Percentiles rank a stretch among this genome's conserved stretches.
Evolutionary conservation across 2,329 filamentous ascomycete species (phyloP).

Genomic region (Emericellopsis atlantica): DNA sequence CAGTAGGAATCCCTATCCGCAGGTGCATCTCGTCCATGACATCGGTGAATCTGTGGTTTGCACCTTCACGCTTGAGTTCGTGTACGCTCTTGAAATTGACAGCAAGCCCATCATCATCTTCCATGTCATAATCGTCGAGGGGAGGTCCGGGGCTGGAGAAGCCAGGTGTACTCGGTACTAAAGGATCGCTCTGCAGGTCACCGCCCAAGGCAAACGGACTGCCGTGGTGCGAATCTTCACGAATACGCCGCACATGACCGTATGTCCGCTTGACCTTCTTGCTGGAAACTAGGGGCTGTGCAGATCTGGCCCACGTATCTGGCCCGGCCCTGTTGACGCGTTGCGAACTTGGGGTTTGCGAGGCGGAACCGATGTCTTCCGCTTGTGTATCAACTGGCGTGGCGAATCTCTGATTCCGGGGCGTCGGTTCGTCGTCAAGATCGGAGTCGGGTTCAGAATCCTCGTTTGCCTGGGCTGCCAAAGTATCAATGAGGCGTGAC

Average conservation of each 20-base stretch:
- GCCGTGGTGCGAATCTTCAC: neutral
- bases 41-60: constrained; percentile 53
- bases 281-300: neutral
- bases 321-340: neutral
- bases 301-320: no score
- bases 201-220: neutral
- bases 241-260: constrained; percentile 4
- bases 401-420: neutral
- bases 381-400: no score
- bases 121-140: constrained; percentile 11
- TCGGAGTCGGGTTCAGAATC: constrained; percentile 1
- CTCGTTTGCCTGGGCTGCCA: constrained; percentile 2
- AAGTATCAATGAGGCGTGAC: constrained; percentile 4
- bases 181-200: constrained; percentile 1
- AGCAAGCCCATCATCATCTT: constrained; percentile 17
- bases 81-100: constrained; percentile 45
- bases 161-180: constrained; percentile 1
- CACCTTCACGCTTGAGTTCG: constrained; percentile 52
- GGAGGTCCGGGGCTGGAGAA: constrained; percentile 7
- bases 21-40: constrained; percentile 53
- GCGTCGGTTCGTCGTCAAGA: neutral
- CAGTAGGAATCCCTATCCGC: constrained; percentile 39
- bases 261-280: constrained; percentile 5
- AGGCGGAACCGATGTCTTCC: neutral
- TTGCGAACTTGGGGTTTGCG: neutral